Base-by-base conservation (phyloP, 352 stramenopile genomes). In the Pythium vanterpoolii region DNA sequence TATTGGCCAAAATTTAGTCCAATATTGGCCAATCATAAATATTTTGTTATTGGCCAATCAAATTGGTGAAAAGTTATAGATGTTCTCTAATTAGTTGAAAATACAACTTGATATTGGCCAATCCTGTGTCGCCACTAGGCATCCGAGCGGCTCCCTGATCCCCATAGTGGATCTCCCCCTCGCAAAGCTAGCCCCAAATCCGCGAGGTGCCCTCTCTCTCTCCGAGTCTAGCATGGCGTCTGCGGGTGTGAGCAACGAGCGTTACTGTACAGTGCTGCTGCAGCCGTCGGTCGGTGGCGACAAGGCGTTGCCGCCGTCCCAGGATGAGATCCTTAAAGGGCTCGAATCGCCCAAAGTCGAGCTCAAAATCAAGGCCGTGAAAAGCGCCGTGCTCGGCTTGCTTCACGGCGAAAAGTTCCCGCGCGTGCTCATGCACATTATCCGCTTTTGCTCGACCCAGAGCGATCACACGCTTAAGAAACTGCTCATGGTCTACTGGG, bases 401-500 rank as follows among this genome's bases (percentile, higher is more conserved):
- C 87, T 99, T 18, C 96, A 97, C n/a, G 98, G 97, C 57, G 97
- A 99, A 72, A 91, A 98, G 61, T 96, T 99, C 82, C 96, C 96
- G 19, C 95, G 96, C 64, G 95, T 99, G 72, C 82, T 99, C 30
- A 99, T 99, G 97, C 97, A 98, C 75, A 98, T 99, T 53, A 99
- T 99, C 70, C 96, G 95, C 51, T 99, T 98, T 75, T 99, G 97
- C 78, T 98, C 98, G 56, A 99, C 98, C 55, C 97, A 98, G 46
- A 97, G 98, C 54, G 97, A 99, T 79, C 98, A 99, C 79, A 93
- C 97, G 67, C 83, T 99, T 43, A 99, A 99, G 79, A 99, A 99
- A 72, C 80, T 99, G 38, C 89, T 98, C 31, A 99, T 99, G 94
- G 83, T 99, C 52, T 99, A 99, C 76, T 99, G 96, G 96, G 97